Percentiles rank a stretch among this genome's conserved stretches.
Evolutionary conservation across 345 rosid species (phyloP).

Genomic region (Syzygium jambos): DNA sequence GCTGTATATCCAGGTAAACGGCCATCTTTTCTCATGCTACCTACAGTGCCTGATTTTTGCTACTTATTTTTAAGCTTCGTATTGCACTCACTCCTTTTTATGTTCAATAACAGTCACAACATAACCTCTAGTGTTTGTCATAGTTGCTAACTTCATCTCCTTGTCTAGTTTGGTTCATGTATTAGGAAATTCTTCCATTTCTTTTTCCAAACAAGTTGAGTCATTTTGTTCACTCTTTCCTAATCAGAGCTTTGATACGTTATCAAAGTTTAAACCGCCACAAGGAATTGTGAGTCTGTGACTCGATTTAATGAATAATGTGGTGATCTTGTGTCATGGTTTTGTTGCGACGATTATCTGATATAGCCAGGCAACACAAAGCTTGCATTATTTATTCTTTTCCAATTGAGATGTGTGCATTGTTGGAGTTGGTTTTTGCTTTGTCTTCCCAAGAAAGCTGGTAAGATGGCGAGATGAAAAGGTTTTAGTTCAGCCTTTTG

Average conservation of each 20-base stretch:
- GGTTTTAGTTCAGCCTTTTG: neutral
- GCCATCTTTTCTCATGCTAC: neutral
- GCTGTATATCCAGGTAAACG: constrained; percentile 69
- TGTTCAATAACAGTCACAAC: neutral
- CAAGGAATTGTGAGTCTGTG: neutral
- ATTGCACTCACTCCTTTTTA: neutral
- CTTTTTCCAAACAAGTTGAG: neutral
- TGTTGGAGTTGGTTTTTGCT: neutral
- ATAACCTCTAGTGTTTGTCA: neutral
- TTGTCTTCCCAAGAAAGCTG: neutral
- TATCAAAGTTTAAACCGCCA: neutral
- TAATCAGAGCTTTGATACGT: neutral
- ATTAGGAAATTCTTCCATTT: neutral
- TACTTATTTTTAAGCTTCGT: neutral
- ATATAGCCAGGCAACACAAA: neutral
- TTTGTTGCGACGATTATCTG: neutral
- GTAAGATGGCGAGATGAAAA: neutral
- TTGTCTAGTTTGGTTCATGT: neutral
- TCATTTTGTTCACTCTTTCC: neutral
- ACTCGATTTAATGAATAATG: neutral
- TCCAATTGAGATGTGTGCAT: neutral
- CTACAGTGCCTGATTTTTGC: neutral
- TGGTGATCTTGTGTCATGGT: neutral
- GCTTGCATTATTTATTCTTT: neutral
- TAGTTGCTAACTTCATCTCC: neutral